Base-by-base conservation (phyloP, 2,329 filamentous ascomycete species). In the Stagonosporopsis tanaceti region DNA sequence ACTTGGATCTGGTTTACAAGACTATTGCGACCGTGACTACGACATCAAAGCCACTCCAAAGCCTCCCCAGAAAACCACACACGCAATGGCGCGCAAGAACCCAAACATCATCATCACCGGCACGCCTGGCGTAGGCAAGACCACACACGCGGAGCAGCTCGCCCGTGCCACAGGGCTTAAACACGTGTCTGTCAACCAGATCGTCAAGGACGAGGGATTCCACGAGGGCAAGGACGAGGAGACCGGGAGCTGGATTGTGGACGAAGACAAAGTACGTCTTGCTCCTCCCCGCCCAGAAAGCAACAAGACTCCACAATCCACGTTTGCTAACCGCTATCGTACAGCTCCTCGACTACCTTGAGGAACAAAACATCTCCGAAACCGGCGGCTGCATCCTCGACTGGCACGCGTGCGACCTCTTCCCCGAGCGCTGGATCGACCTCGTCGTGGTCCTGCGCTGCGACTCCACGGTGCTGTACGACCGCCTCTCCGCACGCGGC, bases 341-440 rank as follows among this genome's bases (percentile, higher is more conserved):
- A 14, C 44, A 93, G 88, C 80, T 99, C 30, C 84, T 99, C 22
- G 95, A 99, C 74, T 87, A 90, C 45, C 89, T 99, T 55, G 95
- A 98, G 79, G 85, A 91, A 54, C 89, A 95, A 60, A 84, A 91
- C 37, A 85, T 76, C 15, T 56, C 64, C 57, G 48, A 88, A 61
- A 79, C 85, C 20, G 94, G 94, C 55, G 95, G 95, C 20, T 91
- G 87, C 76, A 87, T 99, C 67, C 90, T 99, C 71, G 95, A 99
- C 80, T 99, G 95, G 94, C 95, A 99, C 78, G 94, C 93, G 2
- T 98, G 94, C 80, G 95, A 98, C 70, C 80, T 98, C 22, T 98
- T 98, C 72, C 95, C 95, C 2, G 88, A 90, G 74, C 90, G 90
- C 71, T 96, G 93, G 92, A 90, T 99, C 72, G 95, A 99, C 75